phyloP scores from a whole-genome alignment of 768 basidiomycete species.

The Boletus insuetus region DNA sequence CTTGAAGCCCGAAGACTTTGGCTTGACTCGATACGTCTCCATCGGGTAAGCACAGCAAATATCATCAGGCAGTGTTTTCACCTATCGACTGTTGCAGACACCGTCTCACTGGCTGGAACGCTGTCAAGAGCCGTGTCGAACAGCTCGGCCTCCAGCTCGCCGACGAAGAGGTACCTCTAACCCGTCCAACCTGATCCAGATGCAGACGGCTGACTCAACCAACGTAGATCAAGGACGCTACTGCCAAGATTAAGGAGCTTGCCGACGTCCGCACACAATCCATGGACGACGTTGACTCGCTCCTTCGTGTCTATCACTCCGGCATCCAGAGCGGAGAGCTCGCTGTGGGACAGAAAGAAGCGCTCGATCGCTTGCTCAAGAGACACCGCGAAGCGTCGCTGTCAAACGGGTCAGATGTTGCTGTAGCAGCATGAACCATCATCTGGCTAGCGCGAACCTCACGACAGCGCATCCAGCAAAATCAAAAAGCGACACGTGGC shows the following conservation, averaged over 20 bases:
- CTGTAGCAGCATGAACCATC: constrained; percentile 7
- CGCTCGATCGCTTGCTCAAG: constrained; percentile 81
- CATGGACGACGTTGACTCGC: constrained; percentile 98
- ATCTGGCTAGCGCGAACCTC: background rate
- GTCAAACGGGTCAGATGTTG: constrained; percentile 4
- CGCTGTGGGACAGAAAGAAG: constrained; percentile 89
- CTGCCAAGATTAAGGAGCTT: constrained; percentile 98
- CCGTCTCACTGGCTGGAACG: constrained; percentile 98
- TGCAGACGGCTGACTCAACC: constrained; percentile 1
- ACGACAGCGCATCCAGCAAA: background rate
- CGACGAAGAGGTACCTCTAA: constrained; percentile 70
- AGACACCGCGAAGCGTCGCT: constrained; percentile 55
- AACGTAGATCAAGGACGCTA: constrained; percentile 90
- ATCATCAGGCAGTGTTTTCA: background rate
- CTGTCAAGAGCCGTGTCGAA: constrained; percentile 98
- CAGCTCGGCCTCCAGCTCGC: constrained; percentile 87
- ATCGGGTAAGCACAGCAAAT: constrained; percentile 61
- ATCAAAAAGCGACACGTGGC: constrained; percentile 21
- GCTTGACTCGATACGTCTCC: constrained; percentile 94
- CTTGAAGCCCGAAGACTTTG: constrained; percentile 98
- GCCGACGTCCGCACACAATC: constrained; percentile 97
- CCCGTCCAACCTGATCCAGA: background rate
- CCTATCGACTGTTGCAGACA: constrained; percentile 48
- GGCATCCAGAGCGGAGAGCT: constrained; percentile 91
- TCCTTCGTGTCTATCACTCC: constrained; percentile 93